These are phyloP conservation scores for Moesziomyces sp. DNA, from an alignment of 1,284 basidiomycete species.

Conservation along the genomic window DNA sequence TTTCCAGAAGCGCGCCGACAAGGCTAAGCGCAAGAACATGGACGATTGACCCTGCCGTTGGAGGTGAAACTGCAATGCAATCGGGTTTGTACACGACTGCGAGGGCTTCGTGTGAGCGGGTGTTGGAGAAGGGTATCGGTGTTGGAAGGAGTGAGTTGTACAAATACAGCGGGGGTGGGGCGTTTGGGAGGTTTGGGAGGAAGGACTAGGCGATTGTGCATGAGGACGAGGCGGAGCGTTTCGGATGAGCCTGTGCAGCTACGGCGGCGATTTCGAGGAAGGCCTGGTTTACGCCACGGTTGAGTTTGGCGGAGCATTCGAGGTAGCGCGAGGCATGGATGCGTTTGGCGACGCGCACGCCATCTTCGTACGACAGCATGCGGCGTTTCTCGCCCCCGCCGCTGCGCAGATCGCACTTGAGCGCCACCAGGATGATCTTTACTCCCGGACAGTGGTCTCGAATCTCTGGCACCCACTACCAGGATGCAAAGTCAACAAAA, in stretches of 20 bases:
- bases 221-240: too few relatives aligned
- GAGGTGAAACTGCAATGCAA: neutral
- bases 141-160: too few relatives aligned
- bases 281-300: constrained; percentile 89
- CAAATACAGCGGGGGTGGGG: too few relatives aligned
- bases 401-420: constrained; percentile 94
- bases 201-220: constrained; percentile 15
- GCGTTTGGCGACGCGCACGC: constrained; percentile 36
- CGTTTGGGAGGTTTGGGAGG: too few relatives aligned
- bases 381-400: constrained; percentile 75
- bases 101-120: too few relatives aligned
- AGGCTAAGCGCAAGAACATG: constrained; percentile 42
- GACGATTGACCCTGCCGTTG: constrained; percentile 10
- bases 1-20: constrained; percentile 60
- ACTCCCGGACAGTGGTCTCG: constrained; percentile 88
- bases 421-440: constrained; percentile 76
- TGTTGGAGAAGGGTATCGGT: too few relatives aligned
- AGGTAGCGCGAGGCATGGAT: constrained; percentile 44
- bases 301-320: constrained; percentile 95
- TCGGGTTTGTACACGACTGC: too few relatives aligned
- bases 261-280: constrained; percentile 70
- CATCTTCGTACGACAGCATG: constrained; percentile 85
- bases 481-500: neutral
- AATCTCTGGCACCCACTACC: constrained; percentile 87
- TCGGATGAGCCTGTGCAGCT: neutral